Percentiles rank a stretch among this genome's conserved stretches.
Evolutionary conservation across 2,329 filamentous ascomycete species (phyloP).

Genomic region (Colletotrichum caudatum): DNA sequence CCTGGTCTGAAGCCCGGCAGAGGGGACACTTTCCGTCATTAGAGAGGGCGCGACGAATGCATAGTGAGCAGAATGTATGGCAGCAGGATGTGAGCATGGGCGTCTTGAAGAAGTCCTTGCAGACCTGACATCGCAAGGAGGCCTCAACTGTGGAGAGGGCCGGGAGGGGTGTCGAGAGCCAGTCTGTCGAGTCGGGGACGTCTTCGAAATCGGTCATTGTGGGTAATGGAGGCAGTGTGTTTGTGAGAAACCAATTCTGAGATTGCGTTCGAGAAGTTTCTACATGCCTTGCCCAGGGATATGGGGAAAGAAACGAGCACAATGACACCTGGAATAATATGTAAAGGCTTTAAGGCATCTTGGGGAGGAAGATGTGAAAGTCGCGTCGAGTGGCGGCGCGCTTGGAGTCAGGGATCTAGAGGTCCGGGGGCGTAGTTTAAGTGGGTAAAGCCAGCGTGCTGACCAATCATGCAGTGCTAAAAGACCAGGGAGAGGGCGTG

Average conservation of each 20-base stretch:
- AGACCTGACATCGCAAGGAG: constrained; percentile 92
- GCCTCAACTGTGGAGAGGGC: constrained; percentile 80
- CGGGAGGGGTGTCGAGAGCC: constrained; percentile 77
- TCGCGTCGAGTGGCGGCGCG: constrained; percentile 40
- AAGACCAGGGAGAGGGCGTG: background rate
- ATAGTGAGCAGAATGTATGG: constrained; percentile 97
- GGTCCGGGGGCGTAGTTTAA: background rate
- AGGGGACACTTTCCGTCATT: constrained; percentile 89
- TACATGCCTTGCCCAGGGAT: background rate
- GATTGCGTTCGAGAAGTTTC: background rate
- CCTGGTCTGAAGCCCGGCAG: constrained; percentile 83
- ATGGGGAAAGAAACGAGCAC: background rate
- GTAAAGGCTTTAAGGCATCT: constrained; percentile 1
- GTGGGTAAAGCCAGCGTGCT: constrained; percentile 28
- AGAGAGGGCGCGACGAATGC: constrained; percentile 87
- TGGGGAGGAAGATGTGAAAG: constrained; percentile 6
- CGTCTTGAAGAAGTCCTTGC: constrained; percentile 96
- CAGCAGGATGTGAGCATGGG: constrained; percentile 95
- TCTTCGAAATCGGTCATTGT: constrained; percentile 55
- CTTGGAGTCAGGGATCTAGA: constrained; percentile 10
- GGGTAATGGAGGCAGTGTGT: background rate
- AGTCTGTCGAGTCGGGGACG: constrained; percentile 85
- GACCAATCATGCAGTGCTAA: constrained; percentile 11
- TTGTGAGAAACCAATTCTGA: background rate
- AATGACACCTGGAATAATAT: background rate